A percentile compares a stretch with the other conserved stretches of the same genome.
Evolutionary conservation across 2,329 filamentous ascomycete species (phyloP).

Genomic region (Trichoderma sp.): DNA sequence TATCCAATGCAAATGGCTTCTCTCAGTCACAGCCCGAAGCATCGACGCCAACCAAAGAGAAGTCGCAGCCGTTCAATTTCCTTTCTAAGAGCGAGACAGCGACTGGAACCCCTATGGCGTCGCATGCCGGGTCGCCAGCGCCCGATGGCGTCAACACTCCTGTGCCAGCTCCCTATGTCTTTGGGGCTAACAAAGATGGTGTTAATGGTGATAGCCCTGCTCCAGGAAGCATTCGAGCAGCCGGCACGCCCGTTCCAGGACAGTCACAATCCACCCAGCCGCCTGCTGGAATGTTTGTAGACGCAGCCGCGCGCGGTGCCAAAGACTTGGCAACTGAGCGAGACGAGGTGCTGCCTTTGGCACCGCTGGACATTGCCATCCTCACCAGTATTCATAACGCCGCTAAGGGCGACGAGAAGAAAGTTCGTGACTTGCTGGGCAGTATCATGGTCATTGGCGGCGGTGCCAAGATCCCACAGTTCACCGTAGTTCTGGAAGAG

Average conservation of each 20-base stretch:
- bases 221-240: constrained; percentile 50
- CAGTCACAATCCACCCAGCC: constrained; percentile 35
- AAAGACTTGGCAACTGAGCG: constrained; percentile 62
- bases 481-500: constrained; percentile 81
- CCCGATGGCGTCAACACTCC: constrained; percentile 75
- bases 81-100: constrained; percentile 63
- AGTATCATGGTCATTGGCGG: constrained; percentile 90
- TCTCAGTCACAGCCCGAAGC: constrained; percentile 44
- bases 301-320: constrained; percentile 48
- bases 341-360: constrained; percentile 76
- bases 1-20: constrained; percentile 43
- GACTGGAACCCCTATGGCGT: constrained; percentile 77
- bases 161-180: constrained; percentile 53
- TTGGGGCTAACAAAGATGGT: constrained; percentile 46
- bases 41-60: constrained; percentile 61
- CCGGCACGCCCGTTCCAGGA: constrained; percentile 42
- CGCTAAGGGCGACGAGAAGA: constrained; percentile 84
- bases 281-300: constrained; percentile 47
- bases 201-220: constrained; percentile 51
- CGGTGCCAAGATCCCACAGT: constrained; percentile 74
- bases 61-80: constrained; percentile 64
- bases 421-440: constrained; percentile 82
- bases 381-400: constrained; percentile 85
- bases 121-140: constrained; percentile 80
- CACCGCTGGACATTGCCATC: constrained; percentile 84